Evolutionary conservation across 2,329 filamentous ascomycete genomes (phyloP).

Genomic region (Fusarium sarcochroum): DNA sequence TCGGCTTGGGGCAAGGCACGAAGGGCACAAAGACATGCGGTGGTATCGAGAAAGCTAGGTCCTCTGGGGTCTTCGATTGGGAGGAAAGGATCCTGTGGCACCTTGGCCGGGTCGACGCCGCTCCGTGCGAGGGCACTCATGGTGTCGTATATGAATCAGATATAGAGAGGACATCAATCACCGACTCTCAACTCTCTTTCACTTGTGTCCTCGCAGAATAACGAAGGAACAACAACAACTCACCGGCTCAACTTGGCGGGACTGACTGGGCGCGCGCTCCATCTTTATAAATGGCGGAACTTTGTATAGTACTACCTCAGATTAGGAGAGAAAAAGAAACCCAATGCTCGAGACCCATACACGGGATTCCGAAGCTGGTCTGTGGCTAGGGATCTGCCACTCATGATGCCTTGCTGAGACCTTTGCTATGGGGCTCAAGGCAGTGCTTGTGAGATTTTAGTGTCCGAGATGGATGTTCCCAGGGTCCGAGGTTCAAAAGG

Average conservation of each 20-base stretch:
- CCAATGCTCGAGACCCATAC: slow-evolving; percentile 4
- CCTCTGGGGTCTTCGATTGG: slow-evolving; percentile 50
- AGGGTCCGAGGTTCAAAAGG: slow-evolving; percentile 18
- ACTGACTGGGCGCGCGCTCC: not conserved
- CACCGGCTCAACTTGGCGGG: not conserved
- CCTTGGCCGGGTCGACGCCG: slow-evolving; percentile 34
- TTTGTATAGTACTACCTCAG: slow-evolving; percentile 1
- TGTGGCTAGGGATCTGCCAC: slow-evolving; percentile 25
- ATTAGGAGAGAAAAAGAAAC: not conserved
- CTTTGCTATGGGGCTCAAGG: slow-evolving; percentile 32
- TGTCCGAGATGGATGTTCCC: slow-evolving; percentile 8
- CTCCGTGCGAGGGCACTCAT: slow-evolving; percentile 36
- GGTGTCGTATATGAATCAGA: not conserved
- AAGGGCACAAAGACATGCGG: slow-evolving; percentile 57
- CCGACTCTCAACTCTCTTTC: not conserved
- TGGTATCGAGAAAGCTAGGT: slow-evolving; percentile 57
- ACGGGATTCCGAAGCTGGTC: slow-evolving; percentile 11
- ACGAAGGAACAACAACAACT: not conserved
- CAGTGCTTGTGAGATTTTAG: slow-evolving; percentile 43
- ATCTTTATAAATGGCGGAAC: slow-evolving; percentile 27
- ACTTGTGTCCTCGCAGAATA: not conserved
- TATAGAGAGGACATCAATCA: not conserved
- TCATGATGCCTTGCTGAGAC: slow-evolving; percentile 20
- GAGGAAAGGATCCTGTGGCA: slow-evolving; percentile 58
- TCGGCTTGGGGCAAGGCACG: slow-evolving; percentile 38